These are phyloP conservation scores for Aspergillus sp. DNA, from an alignment of 2,329 filamentous ascomycete species.

Conservation along the genomic window DNA sequence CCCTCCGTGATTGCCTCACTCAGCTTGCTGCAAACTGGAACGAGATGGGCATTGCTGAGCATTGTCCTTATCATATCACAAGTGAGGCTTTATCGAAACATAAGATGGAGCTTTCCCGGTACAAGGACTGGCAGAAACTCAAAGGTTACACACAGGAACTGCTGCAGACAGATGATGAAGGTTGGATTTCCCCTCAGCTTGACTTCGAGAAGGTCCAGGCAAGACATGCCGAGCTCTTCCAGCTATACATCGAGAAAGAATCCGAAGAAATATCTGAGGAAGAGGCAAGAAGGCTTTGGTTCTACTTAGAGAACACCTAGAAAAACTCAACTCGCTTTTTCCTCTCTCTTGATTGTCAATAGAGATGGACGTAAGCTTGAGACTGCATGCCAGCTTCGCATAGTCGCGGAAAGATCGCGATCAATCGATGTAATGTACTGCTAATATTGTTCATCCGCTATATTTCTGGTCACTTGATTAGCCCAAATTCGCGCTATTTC, in stretches of 20 bases:
- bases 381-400: no score
- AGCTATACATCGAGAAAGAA: slow-evolving; percentile 18
- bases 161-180: slow-evolving; percentile 22
- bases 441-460: no score
- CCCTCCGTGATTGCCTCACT: slow-evolving; percentile 17
- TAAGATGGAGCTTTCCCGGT: slow-evolving; percentile 12
- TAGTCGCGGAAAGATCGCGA: no score
- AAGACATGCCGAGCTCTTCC: slow-evolving; percentile 18
- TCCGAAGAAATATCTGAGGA: slow-evolving; percentile 10
- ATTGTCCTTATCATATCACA: slow-evolving; percentile 12
- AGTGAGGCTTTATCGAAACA: slow-evolving; percentile 15
- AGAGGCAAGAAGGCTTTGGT: slow-evolving; percentile 19
- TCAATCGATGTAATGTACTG: no score
- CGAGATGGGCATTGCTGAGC: slow-evolving; percentile 1
- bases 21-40: slow-evolving; percentile 13
- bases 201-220: slow-evolving; percentile 20
- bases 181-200: slow-evolving; percentile 22
- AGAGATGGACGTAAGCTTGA: no score
- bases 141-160: slow-evolving; percentile 21
- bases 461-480: no score
- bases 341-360: no score
- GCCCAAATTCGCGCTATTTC: no score
- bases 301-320: neutral
- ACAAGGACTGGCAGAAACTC: slow-evolving; percentile 19
- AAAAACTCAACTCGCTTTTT: no score